Conservation (phyloP, 148 eudicot species). For the Silene latifolia region DNA sequence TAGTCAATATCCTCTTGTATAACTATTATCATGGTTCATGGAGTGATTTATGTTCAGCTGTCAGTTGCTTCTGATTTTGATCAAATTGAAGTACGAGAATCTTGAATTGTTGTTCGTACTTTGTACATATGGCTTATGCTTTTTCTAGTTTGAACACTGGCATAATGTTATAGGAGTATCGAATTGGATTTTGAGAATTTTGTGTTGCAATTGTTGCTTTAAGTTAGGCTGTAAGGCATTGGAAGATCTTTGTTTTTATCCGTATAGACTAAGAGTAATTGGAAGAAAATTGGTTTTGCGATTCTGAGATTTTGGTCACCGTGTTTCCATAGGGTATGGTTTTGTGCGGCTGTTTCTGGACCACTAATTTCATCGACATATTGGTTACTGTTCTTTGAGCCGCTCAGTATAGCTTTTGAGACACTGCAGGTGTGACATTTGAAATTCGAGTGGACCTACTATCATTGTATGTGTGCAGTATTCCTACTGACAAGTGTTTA, state of each 20-base stretch:
- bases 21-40: background rate
- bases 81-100: background rate
- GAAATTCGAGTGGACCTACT: background rate
- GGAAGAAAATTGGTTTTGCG: background rate
- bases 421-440: constrained; percentile 76
- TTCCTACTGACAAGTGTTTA: constrained; percentile 17
- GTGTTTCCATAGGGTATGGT: constrained; percentile 53
- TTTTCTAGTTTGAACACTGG: background rate
- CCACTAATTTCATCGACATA: constrained; percentile 52
- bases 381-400: constrained; percentile 88
- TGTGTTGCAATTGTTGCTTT: background rate
- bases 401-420: constrained; percentile 93
- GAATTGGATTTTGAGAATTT: no score
- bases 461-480: background rate
- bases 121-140: background rate
- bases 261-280: background rate
- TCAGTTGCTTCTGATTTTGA: background rate
- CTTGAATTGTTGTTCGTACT: background rate
- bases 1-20: background rate
- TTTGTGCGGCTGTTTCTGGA: constrained; percentile 56
- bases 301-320: constrained; percentile 19
- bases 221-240: background rate
- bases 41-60: background rate
- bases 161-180: no score
- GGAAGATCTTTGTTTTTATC: background rate